Conservation (phyloP, 495 filamentous ascomycete genomes). For the Penicillium turbatum region DNA sequence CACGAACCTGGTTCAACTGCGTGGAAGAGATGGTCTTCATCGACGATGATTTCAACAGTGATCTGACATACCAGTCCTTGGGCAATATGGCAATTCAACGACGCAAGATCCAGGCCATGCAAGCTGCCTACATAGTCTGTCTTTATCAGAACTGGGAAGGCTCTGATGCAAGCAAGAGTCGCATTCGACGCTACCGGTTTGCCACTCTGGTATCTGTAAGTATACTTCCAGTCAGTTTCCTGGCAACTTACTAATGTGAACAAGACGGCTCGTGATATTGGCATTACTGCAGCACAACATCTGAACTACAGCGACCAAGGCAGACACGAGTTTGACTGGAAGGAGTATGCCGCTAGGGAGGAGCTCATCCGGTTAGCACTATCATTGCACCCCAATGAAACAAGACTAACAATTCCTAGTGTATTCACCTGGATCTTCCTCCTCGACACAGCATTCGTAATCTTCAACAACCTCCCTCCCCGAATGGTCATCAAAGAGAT, state of each 20-base stretch:
- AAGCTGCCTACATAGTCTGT: conserved; percentile 28
- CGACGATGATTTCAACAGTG: conserved; percentile 25
- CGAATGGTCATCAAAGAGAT: conserved; percentile 32
- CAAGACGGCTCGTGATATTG: conserved; percentile 24
- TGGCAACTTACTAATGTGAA: neutral
- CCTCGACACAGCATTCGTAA: conserved; percentile 26
- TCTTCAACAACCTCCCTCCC: conserved; percentile 30
- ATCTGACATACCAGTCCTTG: conserved; percentile 4
- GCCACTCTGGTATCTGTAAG: conserved; percentile 22
- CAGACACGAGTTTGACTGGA: conserved; percentile 24
- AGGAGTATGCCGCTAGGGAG: conserved; percentile 19
- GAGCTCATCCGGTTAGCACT: conserved; percentile 19
- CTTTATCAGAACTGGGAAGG: conserved; percentile 29
- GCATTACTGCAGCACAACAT: conserved; percentile 16
- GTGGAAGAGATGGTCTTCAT: conserved; percentile 24
- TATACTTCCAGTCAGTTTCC: neutral
- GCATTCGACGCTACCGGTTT: conserved; percentile 21
- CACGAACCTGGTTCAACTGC: conserved; percentile 21
- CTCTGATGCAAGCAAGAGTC: conserved; percentile 18
- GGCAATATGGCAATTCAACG: conserved; percentile 2
- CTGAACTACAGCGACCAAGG: conserved; percentile 11
- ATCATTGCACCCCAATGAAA: neutral
- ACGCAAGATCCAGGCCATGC: conserved; percentile 18
- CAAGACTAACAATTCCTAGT: neutral
- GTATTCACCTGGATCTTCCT: conserved; percentile 25